Evolutionary conservation across 768 basidiomycete genomes (phyloP), one percentile per base, ranked within the genome.

Genomic region (Lentinula detonsa): DNA sequence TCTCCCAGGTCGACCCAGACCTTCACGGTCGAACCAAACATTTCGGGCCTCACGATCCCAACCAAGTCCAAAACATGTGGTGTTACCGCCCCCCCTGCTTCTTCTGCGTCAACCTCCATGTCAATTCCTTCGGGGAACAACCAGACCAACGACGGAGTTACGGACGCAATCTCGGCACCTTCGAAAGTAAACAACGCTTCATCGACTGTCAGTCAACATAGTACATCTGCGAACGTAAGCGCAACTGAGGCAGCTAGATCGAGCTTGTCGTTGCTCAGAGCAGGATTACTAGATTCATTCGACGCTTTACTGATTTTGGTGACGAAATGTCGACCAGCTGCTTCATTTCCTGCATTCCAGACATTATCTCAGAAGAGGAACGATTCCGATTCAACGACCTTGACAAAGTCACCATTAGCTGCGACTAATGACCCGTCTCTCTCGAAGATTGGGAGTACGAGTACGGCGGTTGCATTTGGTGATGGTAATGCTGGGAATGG

Each of bases 221-320:
- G 23, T 13, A 48, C 37, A 0, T 23, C 28, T 31, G 4, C 45
- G 16, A 28, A 28, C 28, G n/a, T 59, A 35, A 18, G 34, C 21
- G 9, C 16, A n/a, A 34, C 13, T 18, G 37, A 59, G 48, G 28
- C 28, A 34, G 40, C 18, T 45, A 21, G 33, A 49, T 48, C 57
- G 10, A 59, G 57, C 34, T 49, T 28, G 18, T 31, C 45, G 6
- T 39, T 59, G 33, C 37, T 59, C 10, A 46, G 48, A 35, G 18
- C 45, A 37, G 57, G 57, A 28, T 35, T 59, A 39, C n/a, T 49
- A 5, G 45, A 59, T 31, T 59, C 57, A 8, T 59, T 59, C 33
- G 31, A 50, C 21, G 57, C 18, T 7, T 23, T 59, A 45, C 18
- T 59, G 15, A 10, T 18, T 59, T 23, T 59, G 5, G 35, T 59